phyloP scores from a whole-genome alignment of 441 rosid species.

The Eugenia klotzschiana region DNA sequence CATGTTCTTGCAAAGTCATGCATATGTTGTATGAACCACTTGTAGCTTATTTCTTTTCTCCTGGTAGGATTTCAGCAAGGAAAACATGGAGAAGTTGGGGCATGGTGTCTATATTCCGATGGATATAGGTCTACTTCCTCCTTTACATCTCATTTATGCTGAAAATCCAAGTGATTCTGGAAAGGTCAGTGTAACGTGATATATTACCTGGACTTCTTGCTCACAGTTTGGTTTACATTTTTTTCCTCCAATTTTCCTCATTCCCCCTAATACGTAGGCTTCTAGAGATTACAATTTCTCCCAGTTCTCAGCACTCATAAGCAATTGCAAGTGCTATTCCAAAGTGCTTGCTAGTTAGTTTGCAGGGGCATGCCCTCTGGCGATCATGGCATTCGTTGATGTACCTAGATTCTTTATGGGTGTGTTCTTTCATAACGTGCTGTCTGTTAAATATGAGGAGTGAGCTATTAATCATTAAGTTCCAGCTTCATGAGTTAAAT shows the following conservation, averaged over 20 bases:
- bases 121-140: conserved; percentile 74
- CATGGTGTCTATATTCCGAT: conserved; percentile 69
- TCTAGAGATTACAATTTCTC: background rate
- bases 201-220: background rate
- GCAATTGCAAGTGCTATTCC: background rate
- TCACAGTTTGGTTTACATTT: background rate
- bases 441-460: background rate
- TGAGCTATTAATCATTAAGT: background rate
- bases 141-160: conserved; percentile 70
- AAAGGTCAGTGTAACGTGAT: conserved; percentile 29
- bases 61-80: conserved; percentile 65
- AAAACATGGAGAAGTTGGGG: conserved; percentile 64
- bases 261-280: background rate
- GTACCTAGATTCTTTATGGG: background rate
- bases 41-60: background rate
- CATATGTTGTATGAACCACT: background rate
- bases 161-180: conserved; percentile 96
- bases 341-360: background rate
- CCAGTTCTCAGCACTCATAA: background rate
- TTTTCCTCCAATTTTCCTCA: background rate
- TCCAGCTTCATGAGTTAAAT: background rate
- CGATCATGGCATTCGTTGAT: background rate
- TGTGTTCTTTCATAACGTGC: background rate
- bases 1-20: background rate
- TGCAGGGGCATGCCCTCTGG: background rate